Conservation (phyloP, 441 rosid species). For the Adansonia madagascariensis region DNA sequence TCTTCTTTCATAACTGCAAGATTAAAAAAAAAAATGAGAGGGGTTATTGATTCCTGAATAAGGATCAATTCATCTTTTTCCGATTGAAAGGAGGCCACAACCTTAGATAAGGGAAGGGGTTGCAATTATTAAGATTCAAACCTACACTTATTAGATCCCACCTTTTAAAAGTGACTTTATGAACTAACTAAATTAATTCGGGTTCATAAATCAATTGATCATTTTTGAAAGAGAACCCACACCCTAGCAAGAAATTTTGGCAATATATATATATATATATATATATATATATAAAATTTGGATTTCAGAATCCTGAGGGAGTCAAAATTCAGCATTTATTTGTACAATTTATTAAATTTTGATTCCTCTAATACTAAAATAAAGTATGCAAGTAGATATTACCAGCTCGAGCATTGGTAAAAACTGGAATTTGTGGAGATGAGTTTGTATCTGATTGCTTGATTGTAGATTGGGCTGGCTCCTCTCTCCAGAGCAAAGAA, state of each 20-base stretch:
- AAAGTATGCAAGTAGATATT: slow-evolving; percentile 11
- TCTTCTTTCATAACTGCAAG: slow-evolving; percentile 59
- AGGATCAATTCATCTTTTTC: not conserved
- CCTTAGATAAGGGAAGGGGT: too few relatives aligned
- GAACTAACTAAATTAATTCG: too few relatives aligned
- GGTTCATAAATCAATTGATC: not conserved
- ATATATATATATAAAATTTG: not conserved
- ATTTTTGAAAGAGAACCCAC: not conserved
- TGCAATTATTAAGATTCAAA: too few relatives aligned
- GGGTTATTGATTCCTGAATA: not conserved
- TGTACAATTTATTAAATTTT: not conserved
- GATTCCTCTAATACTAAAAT: not conserved
- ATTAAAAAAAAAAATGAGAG: not conserved
- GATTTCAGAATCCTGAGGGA: not conserved
- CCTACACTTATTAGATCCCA: too few relatives aligned
- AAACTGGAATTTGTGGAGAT: slow-evolving; percentile 38
- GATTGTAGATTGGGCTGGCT: slow-evolving; percentile 27
- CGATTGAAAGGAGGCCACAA: too few relatives aligned
- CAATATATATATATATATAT: not conserved
- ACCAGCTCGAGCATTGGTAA: slow-evolving; percentile 58
- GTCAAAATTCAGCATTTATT: not conserved
- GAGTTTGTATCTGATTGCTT: slow-evolving; percentile 42
- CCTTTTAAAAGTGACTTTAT: too few relatives aligned
- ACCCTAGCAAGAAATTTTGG: not conserved
- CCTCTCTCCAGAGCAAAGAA: slow-evolving; percentile 48